These are phyloP conservation scores for Naganishia vishniacii DNA, from an alignment of 768 basidiomycete species.

Conservation along the genomic window DNA sequence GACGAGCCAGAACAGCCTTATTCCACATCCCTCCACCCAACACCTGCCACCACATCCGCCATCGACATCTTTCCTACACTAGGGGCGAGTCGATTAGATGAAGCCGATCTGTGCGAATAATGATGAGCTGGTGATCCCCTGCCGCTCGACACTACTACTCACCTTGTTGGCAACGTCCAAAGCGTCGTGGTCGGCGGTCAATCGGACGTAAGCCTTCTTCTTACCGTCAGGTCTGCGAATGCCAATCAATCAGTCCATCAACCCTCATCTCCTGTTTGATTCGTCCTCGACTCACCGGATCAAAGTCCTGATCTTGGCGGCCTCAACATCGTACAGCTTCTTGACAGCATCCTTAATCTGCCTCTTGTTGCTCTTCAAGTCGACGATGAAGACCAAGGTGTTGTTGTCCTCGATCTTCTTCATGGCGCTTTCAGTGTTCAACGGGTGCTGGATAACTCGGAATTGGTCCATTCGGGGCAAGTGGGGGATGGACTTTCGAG, in stretches of 20 bases:
- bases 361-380: conserved; percentile 91
- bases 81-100: conserved; percentile 58
- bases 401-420: conserved; percentile 99
- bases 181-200: conserved; percentile 93
- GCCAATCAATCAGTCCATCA: background rate
- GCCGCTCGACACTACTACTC: conserved; percentile 31
- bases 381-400: conserved; percentile 96
- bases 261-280: background rate
- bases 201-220: conserved; percentile 98
- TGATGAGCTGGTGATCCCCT: background rate
- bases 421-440: conserved; percentile 95
- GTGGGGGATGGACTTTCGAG: conserved; percentile 89
- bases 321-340: conserved; percentile 96
- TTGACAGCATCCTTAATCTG: conserved; percentile 99
- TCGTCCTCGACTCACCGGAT: conserved; percentile 64
- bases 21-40: background rate
- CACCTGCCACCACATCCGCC: conserved; percentile 3
- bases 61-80: conserved; percentile 23
- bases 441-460: conserved; percentile 71
- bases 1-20: background rate
- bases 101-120: conserved; percentile 68
- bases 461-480: conserved; percentile 93
- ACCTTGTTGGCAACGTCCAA: conserved; percentile 98
- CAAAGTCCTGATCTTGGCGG: conserved; percentile 94
- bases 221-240: conserved; percentile 78